Conservation (phyloP, 257 asterid species). For the Datura wrightii region DNA sequence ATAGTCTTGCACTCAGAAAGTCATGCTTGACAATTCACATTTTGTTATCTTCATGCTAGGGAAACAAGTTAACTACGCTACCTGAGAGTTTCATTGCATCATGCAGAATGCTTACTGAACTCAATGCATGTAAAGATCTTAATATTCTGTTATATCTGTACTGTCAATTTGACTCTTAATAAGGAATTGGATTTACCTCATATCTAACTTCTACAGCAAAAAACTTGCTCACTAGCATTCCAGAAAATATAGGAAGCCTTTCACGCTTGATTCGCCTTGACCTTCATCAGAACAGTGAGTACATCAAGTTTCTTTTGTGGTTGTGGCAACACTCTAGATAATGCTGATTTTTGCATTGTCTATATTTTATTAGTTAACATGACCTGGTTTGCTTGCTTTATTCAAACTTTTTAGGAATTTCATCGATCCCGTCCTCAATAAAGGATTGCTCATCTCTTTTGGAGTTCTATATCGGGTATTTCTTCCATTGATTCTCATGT, state of each 20-base stretch:
- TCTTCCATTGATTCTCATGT: not conserved
- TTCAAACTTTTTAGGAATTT: slow-evolving; percentile 67
- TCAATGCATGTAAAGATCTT: slow-evolving; percentile 78
- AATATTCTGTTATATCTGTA: not conserved
- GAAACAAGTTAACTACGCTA: slow-evolving; percentile 73
- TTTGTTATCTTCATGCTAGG: slow-evolving; percentile 56
- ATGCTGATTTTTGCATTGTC: not conserved
- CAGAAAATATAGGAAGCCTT: slow-evolving; percentile 85
- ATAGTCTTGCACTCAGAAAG: slow-evolving; percentile 23
- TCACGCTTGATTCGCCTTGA: slow-evolving; percentile 82
- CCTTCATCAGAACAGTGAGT: slow-evolving; percentile 94
- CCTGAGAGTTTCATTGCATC: slow-evolving; percentile 70
- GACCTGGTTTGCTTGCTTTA: slow-evolving; percentile 28
- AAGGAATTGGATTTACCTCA: slow-evolving; percentile 33
- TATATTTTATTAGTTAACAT: slow-evolving; percentile 16
- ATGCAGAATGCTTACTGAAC: slow-evolving; percentile 81
- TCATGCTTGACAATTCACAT: slow-evolving; percentile 33
- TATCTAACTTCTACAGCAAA: slow-evolving; percentile 60
- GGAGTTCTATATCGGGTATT: slow-evolving; percentile 91
- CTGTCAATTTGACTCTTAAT: slow-evolving; percentile 27
- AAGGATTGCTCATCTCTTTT: slow-evolving; percentile 79
- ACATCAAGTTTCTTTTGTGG: slow-evolving; percentile 31
- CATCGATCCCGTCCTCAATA: slow-evolving; percentile 84
- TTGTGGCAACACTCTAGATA: not conserved
- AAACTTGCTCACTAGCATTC: slow-evolving; percentile 68